Percentiles rank a stretch among this genome's conserved stretches.
These are phyloP conservation scores for Gynandropsis gynandra DNA, from an alignment of 345 rosid genomes.

Conservation along the genomic window DNA sequence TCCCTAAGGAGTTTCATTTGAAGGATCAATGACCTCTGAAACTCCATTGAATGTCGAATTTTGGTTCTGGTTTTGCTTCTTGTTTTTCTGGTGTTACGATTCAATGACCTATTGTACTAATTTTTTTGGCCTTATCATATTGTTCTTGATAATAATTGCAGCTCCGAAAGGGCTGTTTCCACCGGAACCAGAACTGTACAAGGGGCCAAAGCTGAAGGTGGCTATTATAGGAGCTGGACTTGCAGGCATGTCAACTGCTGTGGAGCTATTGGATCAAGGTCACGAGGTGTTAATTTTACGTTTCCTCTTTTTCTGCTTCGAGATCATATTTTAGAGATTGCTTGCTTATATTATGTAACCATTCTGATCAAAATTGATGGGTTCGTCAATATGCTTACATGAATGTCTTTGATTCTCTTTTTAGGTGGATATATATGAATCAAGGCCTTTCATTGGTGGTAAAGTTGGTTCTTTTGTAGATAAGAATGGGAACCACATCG, in stretches of 20 bases:
- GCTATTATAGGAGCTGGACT: constrained; percentile 98
- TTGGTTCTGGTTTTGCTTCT: constrained; percentile 1
- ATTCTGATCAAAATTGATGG: not conserved
- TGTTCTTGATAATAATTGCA: constrained; percentile 27
- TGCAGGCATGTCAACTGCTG: constrained; percentile 99
- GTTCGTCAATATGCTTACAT: constrained; percentile 9
- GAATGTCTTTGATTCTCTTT: constrained; percentile 4
- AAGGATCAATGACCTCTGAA: not conserved
- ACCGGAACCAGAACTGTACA: constrained; percentile 79
- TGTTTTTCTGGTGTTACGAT: not conserved
- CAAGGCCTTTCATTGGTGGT: constrained; percentile 89
- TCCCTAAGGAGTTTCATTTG: not conserved
- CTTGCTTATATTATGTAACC: too few relatives aligned
- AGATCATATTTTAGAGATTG: too few relatives aligned
- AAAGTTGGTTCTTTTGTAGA: constrained; percentile 98
- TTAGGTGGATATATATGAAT: constrained; percentile 95
- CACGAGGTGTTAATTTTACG: constrained; percentile 54
- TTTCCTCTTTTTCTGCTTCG: constrained; percentile 2
- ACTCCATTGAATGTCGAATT: not conserved
- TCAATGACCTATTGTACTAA: not conserved
- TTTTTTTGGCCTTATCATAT: not conserved
- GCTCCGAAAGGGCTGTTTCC: constrained; percentile 98
- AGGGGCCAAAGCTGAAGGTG: constrained; percentile 96
- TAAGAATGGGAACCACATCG: constrained; percentile 81
- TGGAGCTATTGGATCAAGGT: constrained; percentile 94